A percentile compares a stretch with the other conserved stretches of the same genome.
These are phyloP conservation scores for Heritiera fomes DNA, from an alignment of 345 rosid genomes.

Conservation along the genomic window DNA sequence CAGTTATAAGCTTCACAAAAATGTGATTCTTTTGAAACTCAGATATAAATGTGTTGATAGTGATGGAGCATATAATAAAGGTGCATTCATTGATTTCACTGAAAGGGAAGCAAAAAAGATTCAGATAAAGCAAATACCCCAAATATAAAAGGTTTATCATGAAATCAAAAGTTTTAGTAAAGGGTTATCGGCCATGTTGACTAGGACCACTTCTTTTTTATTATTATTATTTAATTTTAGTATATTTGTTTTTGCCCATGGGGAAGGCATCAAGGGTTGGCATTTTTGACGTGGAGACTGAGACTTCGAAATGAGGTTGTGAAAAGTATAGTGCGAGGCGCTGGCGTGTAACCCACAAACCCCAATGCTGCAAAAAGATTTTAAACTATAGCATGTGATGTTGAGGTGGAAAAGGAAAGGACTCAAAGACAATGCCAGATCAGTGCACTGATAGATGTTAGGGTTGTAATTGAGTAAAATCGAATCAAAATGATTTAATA, in stretches of 20 bases:
- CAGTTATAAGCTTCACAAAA: not conserved
- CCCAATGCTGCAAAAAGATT: constrained; percentile 12
- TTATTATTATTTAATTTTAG: not conserved
- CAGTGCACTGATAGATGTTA: no score
- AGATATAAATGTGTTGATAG: not conserved
- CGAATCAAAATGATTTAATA: no score
- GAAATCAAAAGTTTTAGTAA: not conserved
- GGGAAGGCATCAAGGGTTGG: not conserved
- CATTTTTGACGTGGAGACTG: not conserved
- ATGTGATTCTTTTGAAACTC: not conserved
- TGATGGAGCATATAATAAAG: not conserved
- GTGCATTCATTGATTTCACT: not conserved
- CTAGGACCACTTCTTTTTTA: constrained; percentile 13
- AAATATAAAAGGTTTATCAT: not conserved
- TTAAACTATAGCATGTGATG: constrained; percentile 28
- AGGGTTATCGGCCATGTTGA: not conserved
- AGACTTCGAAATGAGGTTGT: constrained; percentile 3
- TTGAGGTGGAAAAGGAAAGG: constrained; percentile 22
- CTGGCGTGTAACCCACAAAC: constrained; percentile 39
- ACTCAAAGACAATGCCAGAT: no score
- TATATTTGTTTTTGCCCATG: not conserved
- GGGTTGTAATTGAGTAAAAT: no score
- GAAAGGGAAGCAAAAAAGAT: not conserved
- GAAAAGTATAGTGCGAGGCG: constrained; percentile 22
- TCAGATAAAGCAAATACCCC: not conserved